These are phyloP conservation scores for Xylariaceae sp. DNA, from an alignment of 2,329 filamentous ascomycete genomes.

Conservation along the genomic window DNA sequence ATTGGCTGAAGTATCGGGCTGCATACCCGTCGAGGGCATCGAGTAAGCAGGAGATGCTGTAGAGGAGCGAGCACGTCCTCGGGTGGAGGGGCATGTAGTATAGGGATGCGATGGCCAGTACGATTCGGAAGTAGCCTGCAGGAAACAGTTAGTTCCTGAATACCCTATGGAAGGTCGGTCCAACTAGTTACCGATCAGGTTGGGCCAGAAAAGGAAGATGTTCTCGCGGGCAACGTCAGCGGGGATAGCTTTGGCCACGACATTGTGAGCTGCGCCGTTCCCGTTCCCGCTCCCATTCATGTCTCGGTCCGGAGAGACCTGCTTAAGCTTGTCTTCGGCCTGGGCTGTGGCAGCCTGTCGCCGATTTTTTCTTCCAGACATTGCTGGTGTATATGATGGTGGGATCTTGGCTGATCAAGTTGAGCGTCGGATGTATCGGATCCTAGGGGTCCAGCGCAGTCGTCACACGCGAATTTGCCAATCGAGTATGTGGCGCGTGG, in stretches of 20 bases:
- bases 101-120: slow-evolving; percentile 83
- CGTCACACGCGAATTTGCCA: background rate
- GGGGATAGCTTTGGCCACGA: slow-evolving; percentile 32
- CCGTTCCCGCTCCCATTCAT: slow-evolving; percentile 45
- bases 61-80: slow-evolving; percentile 87
- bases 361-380: slow-evolving; percentile 30
- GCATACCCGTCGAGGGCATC: slow-evolving; percentile 94
- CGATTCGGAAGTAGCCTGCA: slow-evolving; percentile 73
- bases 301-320: slow-evolving; percentile 12
- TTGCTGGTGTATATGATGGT: slow-evolving; percentile 10
- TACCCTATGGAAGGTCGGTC: background rate
- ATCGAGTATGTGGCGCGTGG: no score
- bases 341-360: slow-evolving; percentile 29
- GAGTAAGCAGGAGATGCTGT: slow-evolving; percentile 90
- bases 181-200: slow-evolving; percentile 66
- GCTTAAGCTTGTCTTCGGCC: slow-evolving; percentile 23
- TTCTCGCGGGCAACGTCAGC: slow-evolving; percentile 58
- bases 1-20: slow-evolving; percentile 85
- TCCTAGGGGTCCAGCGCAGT: no score
- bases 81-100: slow-evolving; percentile 99
- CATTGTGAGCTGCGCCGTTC: slow-evolving; percentile 10
- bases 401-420: background rate
- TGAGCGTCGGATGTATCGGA: background rate
- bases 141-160: slow-evolving; percentile 5
- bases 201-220: slow-evolving; percentile 79